These are phyloP conservation scores for Aspergillus chevalieri DNA, from an alignment of 2,329 filamentous ascomycete species.

Conservation along the genomic window DNA sequence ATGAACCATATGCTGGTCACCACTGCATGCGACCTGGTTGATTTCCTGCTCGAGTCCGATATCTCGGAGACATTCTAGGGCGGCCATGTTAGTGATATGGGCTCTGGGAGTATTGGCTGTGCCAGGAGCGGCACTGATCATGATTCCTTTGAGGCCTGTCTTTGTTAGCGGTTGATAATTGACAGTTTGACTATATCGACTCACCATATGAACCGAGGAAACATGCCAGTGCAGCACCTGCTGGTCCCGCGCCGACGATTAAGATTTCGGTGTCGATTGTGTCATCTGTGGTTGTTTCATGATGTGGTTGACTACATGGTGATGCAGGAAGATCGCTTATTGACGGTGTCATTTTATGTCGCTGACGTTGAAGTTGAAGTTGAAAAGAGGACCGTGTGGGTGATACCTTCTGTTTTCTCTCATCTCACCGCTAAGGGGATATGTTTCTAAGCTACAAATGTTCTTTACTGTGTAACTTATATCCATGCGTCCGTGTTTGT, in stretches of 20 bases:
- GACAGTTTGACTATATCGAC: not conserved
- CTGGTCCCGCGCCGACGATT: slow-evolving; percentile 49
- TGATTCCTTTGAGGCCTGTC: slow-evolving; percentile 47
- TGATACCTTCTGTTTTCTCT: no score
- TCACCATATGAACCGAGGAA: slow-evolving; percentile 48
- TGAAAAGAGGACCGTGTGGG: no score
- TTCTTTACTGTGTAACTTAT: no score
- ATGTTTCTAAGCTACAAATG: no score
- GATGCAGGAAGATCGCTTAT: no score
- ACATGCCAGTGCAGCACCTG: slow-evolving; percentile 50
- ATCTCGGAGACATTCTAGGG: slow-evolving; percentile 50
- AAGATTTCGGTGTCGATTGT: slow-evolving; percentile 40
- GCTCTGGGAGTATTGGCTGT: slow-evolving; percentile 54
- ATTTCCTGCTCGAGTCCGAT: slow-evolving; percentile 45
- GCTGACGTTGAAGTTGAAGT: no score
- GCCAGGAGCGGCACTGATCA: slow-evolving; percentile 46
- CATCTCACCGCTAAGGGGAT: no score
- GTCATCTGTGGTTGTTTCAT: no score
- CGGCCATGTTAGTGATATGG: slow-evolving; percentile 57
- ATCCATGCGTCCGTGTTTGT: no score
- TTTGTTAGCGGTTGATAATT: not conserved
- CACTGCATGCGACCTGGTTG: slow-evolving; percentile 30
- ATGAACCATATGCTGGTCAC: slow-evolving; percentile 41
- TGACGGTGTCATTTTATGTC: no score
- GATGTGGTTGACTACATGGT: no score